A percentile compares a stretch with the other conserved stretches of the same genome.
phyloP scores from a whole-genome alignment of 495 filamentous ascomycete genomes.

The Annulohypoxylon maeteangense region DNA sequence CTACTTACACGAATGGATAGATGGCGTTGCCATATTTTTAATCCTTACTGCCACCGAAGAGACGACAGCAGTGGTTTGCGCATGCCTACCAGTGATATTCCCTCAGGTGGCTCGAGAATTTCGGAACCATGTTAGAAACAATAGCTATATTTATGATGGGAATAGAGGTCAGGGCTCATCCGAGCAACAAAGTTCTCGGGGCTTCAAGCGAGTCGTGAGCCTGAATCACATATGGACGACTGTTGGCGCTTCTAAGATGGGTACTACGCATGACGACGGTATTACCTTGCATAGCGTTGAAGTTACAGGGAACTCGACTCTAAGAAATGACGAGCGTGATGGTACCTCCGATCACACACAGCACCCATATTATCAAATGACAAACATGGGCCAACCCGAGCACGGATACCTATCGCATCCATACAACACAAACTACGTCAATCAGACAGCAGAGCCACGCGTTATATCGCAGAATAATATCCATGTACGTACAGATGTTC shows the following conservation, averaged over 20 bases:
- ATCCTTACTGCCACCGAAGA: conserved; percentile 44
- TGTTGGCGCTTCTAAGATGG: conserved; percentile 16
- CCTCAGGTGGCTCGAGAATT: conserved; percentile 29
- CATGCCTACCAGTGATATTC: conserved; percentile 36
- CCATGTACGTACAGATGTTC: conserved; percentile 38
- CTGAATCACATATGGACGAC: conserved; percentile 40
- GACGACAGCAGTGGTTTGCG: conserved; percentile 44
- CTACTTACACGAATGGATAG: conserved; percentile 6
- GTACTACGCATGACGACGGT: conserved; percentile 26
- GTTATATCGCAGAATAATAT: conserved; percentile 16
- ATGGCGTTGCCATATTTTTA: conserved; percentile 42
- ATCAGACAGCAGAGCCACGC: not conserved
- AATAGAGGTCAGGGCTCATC: conserved; percentile 22
- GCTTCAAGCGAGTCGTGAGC: conserved; percentile 40
- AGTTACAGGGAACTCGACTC: conserved; percentile 8
- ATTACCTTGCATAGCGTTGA: conserved; percentile 35
- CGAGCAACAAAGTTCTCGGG: conserved; percentile 26
- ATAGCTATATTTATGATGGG: conserved; percentile 12
- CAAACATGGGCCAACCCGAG: conserved; percentile 3
- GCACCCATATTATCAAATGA: not conserved
- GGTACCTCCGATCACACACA: not conserved
- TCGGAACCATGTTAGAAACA: not conserved
- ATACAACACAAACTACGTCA: not conserved
- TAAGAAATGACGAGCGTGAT: not conserved
- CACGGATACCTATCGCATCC: not conserved